phyloP scores from a whole-genome alignment of 2,329 filamentous ascomycete species.

The Diaporthe capsici region DNA sequence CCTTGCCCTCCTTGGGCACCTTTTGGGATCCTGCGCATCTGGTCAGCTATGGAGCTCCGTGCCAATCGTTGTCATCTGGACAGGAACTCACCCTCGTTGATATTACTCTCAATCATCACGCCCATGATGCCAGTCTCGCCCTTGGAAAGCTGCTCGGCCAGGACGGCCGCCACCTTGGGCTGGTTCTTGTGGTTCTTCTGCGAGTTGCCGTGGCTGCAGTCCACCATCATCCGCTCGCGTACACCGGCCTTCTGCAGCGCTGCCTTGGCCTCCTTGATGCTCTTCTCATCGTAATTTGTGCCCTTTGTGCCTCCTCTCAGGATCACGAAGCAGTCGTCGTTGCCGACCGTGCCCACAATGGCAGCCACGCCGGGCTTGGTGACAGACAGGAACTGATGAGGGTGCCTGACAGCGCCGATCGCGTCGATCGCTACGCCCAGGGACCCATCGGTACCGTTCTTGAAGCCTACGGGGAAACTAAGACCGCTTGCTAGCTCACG shows the following conservation, averaged over 20 bases:
- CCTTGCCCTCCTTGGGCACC: constrained; percentile 87
- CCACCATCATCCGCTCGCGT: constrained; percentile 89
- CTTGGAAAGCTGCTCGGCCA: constrained; percentile 87
- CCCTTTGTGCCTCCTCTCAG: constrained; percentile 92
- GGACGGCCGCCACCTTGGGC: constrained; percentile 86
- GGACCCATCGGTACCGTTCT: constrained; percentile 97
- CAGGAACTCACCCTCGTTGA: constrained; percentile 82
- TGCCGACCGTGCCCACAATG: constrained; percentile 93
- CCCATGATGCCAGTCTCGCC: constrained; percentile 94
- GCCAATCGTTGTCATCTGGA: neutral
- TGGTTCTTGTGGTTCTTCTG: constrained; percentile 98
- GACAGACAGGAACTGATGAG: constrained; percentile 96
- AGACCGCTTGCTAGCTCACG: constrained; percentile 93
- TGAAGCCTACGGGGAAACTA: constrained; percentile 98
- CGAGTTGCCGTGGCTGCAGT: constrained; percentile 98
- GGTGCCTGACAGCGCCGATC: constrained; percentile 91
- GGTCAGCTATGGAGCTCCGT: constrained; percentile 46
- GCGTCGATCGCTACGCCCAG: constrained; percentile 93
- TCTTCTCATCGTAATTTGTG: constrained; percentile 92
- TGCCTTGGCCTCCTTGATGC: constrained; percentile 86
- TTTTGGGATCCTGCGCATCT: constrained; percentile 82
- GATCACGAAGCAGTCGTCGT: constrained; percentile 98
- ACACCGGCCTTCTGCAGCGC: constrained; percentile 82
- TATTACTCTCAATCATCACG: constrained; percentile 99
- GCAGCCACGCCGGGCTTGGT: constrained; percentile 96